Evolutionary conservation across 192 early-diverging fungal genomes (phyloP).

Genomic region (Coemansia reversa): DNA sequence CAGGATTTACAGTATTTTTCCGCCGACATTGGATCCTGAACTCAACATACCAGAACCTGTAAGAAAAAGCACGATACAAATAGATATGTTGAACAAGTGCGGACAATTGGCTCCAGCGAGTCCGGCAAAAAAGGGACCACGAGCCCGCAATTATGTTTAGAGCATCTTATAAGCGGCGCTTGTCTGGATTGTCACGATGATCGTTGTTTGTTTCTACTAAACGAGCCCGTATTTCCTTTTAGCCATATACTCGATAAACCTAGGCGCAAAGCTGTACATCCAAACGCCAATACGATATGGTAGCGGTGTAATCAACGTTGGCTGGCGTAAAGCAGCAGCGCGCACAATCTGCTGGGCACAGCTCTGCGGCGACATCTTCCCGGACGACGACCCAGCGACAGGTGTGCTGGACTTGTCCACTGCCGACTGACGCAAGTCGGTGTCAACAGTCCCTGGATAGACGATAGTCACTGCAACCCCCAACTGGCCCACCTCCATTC

Average conservation of each 20-base stretch:
- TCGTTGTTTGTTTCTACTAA: not conserved
- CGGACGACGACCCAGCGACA: conserved; percentile 50
- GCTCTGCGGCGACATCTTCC: conserved; percentile 58
- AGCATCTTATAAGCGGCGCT: not conserved
- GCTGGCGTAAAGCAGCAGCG: conserved; percentile 50
- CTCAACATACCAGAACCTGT: too few species aligned
- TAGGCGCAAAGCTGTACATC: conserved; percentile 58
- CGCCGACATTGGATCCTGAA: not conserved
- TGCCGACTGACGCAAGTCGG: conserved; percentile 65
- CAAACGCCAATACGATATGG: conserved; percentile 56
- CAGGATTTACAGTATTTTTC: not conserved
- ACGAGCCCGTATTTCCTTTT: conserved; percentile 66
- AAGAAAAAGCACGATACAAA: too few species aligned
- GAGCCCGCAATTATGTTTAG: not conserved
- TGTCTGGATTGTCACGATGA: not conserved
- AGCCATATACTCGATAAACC: conserved; percentile 65
- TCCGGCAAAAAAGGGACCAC: not conserved
- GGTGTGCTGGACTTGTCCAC: conserved; percentile 49
- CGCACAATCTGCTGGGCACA: conserved; percentile 68
- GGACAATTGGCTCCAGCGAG: too few species aligned
- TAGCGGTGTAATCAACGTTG: conserved; percentile 64
- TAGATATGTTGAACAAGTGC: too few species aligned
- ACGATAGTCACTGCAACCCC: conserved; percentile 67
- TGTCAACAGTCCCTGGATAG: conserved; percentile 76
- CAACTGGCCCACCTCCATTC: conserved; percentile 66